phyloP scores from a whole-genome alignment of 2,329 filamentous ascomycete species.

The Aspergillus sp. region DNA sequence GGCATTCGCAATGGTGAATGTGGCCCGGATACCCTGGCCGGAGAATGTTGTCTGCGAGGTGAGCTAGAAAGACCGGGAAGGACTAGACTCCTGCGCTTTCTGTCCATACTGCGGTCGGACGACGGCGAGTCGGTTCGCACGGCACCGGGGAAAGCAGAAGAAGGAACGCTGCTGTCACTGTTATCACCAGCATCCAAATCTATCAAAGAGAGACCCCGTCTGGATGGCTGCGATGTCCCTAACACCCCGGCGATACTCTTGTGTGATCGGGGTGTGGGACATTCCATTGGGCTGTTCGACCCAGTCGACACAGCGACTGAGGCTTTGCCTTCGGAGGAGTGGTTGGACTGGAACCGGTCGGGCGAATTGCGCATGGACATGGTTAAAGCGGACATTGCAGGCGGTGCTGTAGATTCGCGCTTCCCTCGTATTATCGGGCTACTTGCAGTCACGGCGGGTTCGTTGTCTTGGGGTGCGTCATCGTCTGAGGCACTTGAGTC shows the following conservation, averaged over 20 bases:
- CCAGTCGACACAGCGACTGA: conserved; percentile 74
- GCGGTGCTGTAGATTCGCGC: conserved; percentile 19
- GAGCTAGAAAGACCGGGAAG: conserved; percentile 73
- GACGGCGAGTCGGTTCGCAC: conserved; percentile 84
- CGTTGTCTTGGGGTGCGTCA: conserved; percentile 48
- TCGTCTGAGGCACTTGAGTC: conserved; percentile 70
- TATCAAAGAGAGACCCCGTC: conserved; percentile 74
- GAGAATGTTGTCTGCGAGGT: conserved; percentile 83
- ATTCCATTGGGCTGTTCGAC: conserved; percentile 87
- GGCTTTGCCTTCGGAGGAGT: conserved; percentile 50
- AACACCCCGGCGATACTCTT: conserved; percentile 61
- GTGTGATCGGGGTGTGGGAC: conserved; percentile 85
- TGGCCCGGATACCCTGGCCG: conserved; percentile 71
- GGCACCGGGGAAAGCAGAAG: conserved; percentile 71
- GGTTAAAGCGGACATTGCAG: conserved; percentile 53
- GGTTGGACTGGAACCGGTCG: conserved; percentile 50
- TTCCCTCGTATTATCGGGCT: conserved; percentile 12
- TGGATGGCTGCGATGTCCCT: conserved; percentile 61
- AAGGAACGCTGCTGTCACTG: conserved; percentile 86
- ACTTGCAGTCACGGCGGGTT: conserved; percentile 12
- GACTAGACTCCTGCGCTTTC: conserved; percentile 83
- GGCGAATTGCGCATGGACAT: conserved; percentile 58
- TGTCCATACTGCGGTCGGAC: conserved; percentile 81
- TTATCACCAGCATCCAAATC: conserved; percentile 80
- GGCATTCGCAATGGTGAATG: conserved; percentile 84